Base-by-base conservation (phyloP, 495 filamentous ascomycete genomes). In the Glarea lozoyensis region DNA sequence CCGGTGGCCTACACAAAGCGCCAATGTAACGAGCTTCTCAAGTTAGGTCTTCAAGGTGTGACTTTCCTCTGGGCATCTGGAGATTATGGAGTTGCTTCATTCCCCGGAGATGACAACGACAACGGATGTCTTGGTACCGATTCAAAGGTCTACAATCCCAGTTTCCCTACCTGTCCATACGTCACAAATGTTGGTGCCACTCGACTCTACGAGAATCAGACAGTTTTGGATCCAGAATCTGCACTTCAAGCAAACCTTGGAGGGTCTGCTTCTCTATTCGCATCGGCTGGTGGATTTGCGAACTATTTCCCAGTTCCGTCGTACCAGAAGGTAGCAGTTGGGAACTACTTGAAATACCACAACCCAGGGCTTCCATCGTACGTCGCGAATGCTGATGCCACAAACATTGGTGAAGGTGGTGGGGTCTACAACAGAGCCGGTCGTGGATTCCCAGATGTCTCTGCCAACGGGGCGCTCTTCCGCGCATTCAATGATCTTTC, bases 121-220 rank as follows among this genome's bases (percentile, higher is more conserved):
- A 11, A 20, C 2, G 49, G 49, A 3, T 53, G 49, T 20, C n/a
- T 53, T 10, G 52, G 57, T 20, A 34, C 38, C 20, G 29, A 46
- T 10, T 49, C 47, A n/a, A 47, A 32, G 2, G 57, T 60, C 23
- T 67, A 66, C 47, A 65, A 57, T 38, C 62, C 63, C 3, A 47
- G 44, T 12, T 66, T 58, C 48, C 69, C 70, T 3, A 53, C 48
- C 16, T 75, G 71, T 48, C 71, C 68, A 1, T 73, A 60, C 48
- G 49, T 75, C 11, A 69, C 70, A 1, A 55, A 57, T 10, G 68
- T 73, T n/a, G 67, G 70, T 25, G 66, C 62, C 27, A 69, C 64
- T 1, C 46, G 52, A 25, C 43, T 68, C 10, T 54, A 58, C 22
- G 38, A 51, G 0, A 53, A 53, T 43, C 54, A 56, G 19, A 63